Conservation (phyloP, 2,329 filamentous ascomycete genomes). For the Trichoderma brevicompactum region DNA sequence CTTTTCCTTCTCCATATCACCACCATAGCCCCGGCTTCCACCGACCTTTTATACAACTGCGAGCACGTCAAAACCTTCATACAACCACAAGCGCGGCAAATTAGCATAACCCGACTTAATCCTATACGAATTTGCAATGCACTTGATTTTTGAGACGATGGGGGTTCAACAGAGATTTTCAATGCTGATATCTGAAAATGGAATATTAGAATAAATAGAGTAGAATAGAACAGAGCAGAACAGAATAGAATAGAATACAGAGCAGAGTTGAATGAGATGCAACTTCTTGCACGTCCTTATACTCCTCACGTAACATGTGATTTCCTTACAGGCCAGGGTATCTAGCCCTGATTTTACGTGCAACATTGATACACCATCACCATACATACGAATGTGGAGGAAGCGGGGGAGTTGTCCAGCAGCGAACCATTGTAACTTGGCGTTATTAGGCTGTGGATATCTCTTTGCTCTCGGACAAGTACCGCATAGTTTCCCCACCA, state of each 20-base stretch:
- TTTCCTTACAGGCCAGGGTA: background rate
- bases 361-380: background rate
- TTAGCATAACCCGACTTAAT: too few species aligned
- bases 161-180: too few species aligned
- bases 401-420: background rate
- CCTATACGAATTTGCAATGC: too few species aligned
- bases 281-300: background rate
- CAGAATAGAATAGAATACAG: background rate
- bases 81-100: too few species aligned
- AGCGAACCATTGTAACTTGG: background rate
- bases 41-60: too few species aligned
- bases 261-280: background rate
- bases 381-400: background rate
- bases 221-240: background rate
- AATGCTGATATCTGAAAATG: too few species aligned
- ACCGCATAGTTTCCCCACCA: background rate
- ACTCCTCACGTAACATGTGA: background rate
- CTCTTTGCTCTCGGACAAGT: background rate
- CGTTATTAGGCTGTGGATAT: background rate
- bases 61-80: too few species aligned
- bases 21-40: too few species aligned
- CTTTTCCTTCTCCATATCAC: too few species aligned
- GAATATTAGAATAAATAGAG: background rate
- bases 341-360: background rate
- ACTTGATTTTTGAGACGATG: too few species aligned